phyloP scores from a whole-genome alignment of 805 yeast genomes.

The Candida endomychidarum region DNA sequence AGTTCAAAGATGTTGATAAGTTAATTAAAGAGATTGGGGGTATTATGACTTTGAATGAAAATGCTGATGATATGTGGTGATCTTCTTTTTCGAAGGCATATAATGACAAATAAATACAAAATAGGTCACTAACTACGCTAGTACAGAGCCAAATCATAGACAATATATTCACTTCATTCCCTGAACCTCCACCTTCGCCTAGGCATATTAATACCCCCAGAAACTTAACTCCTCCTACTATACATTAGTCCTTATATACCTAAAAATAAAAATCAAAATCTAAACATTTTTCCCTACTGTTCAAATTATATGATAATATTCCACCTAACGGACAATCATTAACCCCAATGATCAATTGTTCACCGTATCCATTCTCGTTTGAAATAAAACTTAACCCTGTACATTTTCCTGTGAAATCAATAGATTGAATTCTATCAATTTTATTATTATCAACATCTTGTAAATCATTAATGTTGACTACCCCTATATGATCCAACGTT shows the following conservation, averaged over 20 bases:
- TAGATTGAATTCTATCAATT: conserved; percentile 39
- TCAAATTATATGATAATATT: conserved; percentile 46
- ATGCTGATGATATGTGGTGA: conserved; percentile 45
- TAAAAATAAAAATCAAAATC: conserved; percentile 41
- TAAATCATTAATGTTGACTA: conserved; percentile 40
- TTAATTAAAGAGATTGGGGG: conserved; percentile 41
- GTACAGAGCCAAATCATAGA: too few species aligned
- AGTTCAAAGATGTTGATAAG: conserved; percentile 30
- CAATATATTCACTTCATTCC: too few species aligned
- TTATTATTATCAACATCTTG: conserved; percentile 11
- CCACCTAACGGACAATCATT: conserved; percentile 61
- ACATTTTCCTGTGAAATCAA: conserved; percentile 58
- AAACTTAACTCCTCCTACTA: too few species aligned
- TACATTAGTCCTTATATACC: conserved; percentile 4
- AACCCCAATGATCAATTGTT: conserved; percentile 52
- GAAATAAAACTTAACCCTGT: conserved; percentile 53
- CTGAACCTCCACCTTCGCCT: too few species aligned
- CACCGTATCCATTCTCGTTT: conserved; percentile 44
- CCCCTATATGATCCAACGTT: conserved; percentile 56
- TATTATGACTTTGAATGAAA: conserved; percentile 33
- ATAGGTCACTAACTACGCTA: too few species aligned
- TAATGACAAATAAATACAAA: too few species aligned
- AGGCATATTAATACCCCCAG: too few species aligned
- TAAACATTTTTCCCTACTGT: conserved; percentile 32
- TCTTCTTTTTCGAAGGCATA: background rate